Percentiles rank a stretch among this genome's conserved stretches.
phyloP scores from a whole-genome alignment of 805 yeast genomes.

The Metschnikowia santaceciliae region DNA sequence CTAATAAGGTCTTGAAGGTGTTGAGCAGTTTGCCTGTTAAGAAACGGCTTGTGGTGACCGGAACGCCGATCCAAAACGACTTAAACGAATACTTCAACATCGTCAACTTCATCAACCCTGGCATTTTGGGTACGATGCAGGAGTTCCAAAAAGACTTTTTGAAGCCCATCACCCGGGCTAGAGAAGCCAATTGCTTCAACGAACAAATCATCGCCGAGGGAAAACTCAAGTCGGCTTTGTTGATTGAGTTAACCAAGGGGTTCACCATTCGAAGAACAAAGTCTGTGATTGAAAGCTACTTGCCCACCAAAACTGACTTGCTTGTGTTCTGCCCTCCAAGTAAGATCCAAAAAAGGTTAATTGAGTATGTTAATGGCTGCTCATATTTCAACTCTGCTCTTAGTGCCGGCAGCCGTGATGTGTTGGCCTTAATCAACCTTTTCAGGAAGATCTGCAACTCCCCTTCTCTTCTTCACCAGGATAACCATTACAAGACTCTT shows the following conservation, averaged over 20 bases:
- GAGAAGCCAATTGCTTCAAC: conserved; percentile 59
- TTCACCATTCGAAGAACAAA: conserved; percentile 75
- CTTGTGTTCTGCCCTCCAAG: conserved; percentile 80
- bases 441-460: conserved; percentile 83
- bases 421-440: conserved; percentile 66
- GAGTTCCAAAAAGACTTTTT: conserved; percentile 59
- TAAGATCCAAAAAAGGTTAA: conserved; percentile 50
- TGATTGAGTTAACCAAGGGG: conserved; percentile 57
- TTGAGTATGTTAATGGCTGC: conserved; percentile 46
- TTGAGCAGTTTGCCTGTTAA: conserved; percentile 52
- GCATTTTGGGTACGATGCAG: conserved; percentile 61
- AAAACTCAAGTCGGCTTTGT: conserved; percentile 54
- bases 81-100: conserved; percentile 76
- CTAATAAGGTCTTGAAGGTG: conserved; percentile 67
- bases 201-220: conserved; percentile 52
- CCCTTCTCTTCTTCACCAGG: conserved; percentile 57
- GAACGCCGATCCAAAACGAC: conserved; percentile 94
- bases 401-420: conserved; percentile 29
- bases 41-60: conserved; percentile 67
- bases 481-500: conserved; percentile 26
- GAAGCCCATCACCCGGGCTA: conserved; percentile 65
- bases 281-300: conserved; percentile 48
- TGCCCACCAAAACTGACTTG: conserved; percentile 73
- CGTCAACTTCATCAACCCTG: conserved; percentile 81
- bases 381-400: conserved; percentile 30